Conservation (phyloP, 768 basidiomycete genomes). For the Leccinum incarnatum region DNA sequence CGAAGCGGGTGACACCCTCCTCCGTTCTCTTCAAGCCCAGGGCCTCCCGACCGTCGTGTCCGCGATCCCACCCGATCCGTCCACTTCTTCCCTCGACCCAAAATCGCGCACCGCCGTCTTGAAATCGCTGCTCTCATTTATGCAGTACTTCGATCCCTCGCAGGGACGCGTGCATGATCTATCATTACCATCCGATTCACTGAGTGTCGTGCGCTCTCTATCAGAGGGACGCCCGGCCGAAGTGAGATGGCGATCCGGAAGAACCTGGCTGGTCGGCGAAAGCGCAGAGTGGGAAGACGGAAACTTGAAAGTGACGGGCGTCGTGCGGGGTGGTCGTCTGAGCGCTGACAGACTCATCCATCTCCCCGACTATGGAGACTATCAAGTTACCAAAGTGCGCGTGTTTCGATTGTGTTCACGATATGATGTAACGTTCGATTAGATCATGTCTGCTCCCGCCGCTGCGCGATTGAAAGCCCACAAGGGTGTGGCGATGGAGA, state of each 20-base stretch:
- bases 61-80: conserved; percentile 56
- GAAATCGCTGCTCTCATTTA: conserved; percentile 91
- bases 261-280: conserved; percentile 69
- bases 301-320: conserved; percentile 72
- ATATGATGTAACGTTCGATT: conserved; percentile 1
- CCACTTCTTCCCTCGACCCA: conserved; percentile 42
- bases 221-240: conserved; percentile 83
- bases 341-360: conserved; percentile 86
- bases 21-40: conserved; percentile 86
- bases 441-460: conserved; percentile 73
- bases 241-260: conserved; percentile 79
- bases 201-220: conserved; percentile 72
- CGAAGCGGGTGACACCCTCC: conserved; percentile 79
- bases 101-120: conserved; percentile 68
- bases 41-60: conserved; percentile 85
- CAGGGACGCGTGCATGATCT: conserved; percentile 78
- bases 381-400: conserved; percentile 73
- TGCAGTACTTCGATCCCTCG: conserved; percentile 89
- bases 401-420: background rate
- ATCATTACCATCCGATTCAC: conserved; percentile 55
- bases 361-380: conserved; percentile 86
- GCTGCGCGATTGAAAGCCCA: conserved; percentile 34
- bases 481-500: conserved; percentile 53
- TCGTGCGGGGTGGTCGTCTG: conserved; percentile 72
- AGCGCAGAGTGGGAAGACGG: conserved; percentile 63